These are phyloP conservation scores for Alternaria sp. DNA, from an alignment of 2,329 filamentous ascomycete genomes.

Conservation along the genomic window DNA sequence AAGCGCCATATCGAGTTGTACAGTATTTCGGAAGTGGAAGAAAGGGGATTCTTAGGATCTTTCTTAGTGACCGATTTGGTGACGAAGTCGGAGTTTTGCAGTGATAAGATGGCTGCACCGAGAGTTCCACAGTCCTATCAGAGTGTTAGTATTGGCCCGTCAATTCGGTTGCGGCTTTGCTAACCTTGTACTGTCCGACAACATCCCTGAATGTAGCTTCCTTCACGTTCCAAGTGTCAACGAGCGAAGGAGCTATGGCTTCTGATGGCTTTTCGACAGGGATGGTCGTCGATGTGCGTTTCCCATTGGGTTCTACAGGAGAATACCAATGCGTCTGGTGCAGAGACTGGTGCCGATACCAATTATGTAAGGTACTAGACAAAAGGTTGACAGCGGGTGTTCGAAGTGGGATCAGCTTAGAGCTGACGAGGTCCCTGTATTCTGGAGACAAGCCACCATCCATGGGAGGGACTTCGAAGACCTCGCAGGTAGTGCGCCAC, in stretches of 20 bases:
- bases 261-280: slow-evolving; percentile 62
- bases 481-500: slow-evolving; percentile 80
- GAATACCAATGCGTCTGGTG: slow-evolving; percentile 80
- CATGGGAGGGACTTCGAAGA: slow-evolving; percentile 80
- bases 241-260: slow-evolving; percentile 54
- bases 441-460: slow-evolving; percentile 81
- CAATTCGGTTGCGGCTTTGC: neutral
- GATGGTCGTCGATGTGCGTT: slow-evolving; percentile 63
- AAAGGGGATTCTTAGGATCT: slow-evolving; percentile 53
- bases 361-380: slow-evolving; percentile 79
- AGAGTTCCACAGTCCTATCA: slow-evolving; percentile 51
- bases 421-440: slow-evolving; percentile 79
- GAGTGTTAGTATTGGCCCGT: slow-evolving; percentile 9
- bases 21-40: slow-evolving; percentile 73
- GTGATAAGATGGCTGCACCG: slow-evolving; percentile 59
- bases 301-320: slow-evolving; percentile 26
- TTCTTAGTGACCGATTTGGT: slow-evolving; percentile 70
- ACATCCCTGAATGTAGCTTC: slow-evolving; percentile 59
- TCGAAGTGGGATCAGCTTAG: slow-evolving; percentile 74
- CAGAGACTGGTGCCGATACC: slow-evolving; percentile 80
- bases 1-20: slow-evolving; percentile 86
- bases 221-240: slow-evolving; percentile 76
- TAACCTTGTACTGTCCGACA: slow-evolving; percentile 35
- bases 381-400: slow-evolving; percentile 79
- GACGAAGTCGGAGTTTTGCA: slow-evolving; percentile 73